Conservation (phyloP, 805 yeast species). For the Kodamaea leandrae region DNA sequence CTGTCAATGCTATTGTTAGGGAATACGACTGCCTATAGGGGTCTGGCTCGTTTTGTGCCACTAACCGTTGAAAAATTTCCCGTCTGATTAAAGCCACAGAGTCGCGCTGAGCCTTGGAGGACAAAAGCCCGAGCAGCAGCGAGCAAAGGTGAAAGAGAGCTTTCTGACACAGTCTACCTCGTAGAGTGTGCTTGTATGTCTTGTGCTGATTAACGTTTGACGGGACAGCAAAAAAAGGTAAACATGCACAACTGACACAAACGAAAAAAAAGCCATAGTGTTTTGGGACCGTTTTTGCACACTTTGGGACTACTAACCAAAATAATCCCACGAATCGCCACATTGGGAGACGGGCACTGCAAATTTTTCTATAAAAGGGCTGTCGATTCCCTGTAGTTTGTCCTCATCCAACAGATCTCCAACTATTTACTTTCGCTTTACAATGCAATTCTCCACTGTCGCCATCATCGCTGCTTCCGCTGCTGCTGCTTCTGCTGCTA, state of each 20-base stretch:
- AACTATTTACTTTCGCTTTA: conserved; percentile 38
- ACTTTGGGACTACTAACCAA: neutral
- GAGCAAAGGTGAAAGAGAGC: too few relatives aligned
- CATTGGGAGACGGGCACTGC: neutral
- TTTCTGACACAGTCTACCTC: too few relatives aligned
- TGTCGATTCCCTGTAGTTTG: conserved; percentile 11
- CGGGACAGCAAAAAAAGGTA: neutral
- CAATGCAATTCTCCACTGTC: conserved; percentile 48
- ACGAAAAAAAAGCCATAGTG: neutral
- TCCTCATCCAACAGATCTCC: conserved; percentile 21
- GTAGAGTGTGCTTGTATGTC: too few relatives aligned
- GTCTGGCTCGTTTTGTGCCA: too few relatives aligned
- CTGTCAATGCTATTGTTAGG: too few relatives aligned
- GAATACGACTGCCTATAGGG: too few relatives aligned
- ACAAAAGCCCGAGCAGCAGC: too few relatives aligned
- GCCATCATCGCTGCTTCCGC: conserved; percentile 39
- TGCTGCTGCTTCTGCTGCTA: conserved; percentile 32
- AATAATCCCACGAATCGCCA: neutral
- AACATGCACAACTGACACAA: neutral
- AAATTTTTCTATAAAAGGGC: too few relatives aligned
- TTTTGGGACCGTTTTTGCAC: neutral
- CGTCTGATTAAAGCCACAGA: too few relatives aligned
- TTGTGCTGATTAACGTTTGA: too few relatives aligned
- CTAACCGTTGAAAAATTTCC: too few relatives aligned
- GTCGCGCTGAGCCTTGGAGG: too few relatives aligned